A percentile compares a stretch with the other conserved stretches of the same genome.
Evolutionary conservation across 768 basidiomycete genomes (phyloP).

Genomic region (Leccinum arenicola): DNA sequence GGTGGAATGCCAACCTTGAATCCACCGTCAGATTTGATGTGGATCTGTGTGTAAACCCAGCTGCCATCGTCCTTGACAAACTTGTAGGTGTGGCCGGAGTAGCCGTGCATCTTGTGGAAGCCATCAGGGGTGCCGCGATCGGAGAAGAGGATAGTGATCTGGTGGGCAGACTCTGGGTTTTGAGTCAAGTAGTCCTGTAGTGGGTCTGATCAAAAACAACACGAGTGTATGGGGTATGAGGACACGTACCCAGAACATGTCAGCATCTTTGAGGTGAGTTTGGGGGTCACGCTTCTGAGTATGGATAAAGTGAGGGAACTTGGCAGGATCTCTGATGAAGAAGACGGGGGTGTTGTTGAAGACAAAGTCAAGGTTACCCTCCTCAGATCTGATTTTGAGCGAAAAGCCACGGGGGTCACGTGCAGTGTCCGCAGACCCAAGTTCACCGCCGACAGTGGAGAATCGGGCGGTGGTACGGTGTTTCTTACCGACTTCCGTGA

Average conservation of each 20-base stretch:
- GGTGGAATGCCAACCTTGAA: conserved; percentile 55
- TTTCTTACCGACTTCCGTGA: conserved; percentile 65
- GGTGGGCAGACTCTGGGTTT: conserved; percentile 88
- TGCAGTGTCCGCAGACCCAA: conserved; percentile 87
- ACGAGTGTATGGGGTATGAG: neutral
- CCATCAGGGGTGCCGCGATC: conserved; percentile 93
- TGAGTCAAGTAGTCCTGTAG: conserved; percentile 81
- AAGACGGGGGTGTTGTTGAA: conserved; percentile 92
- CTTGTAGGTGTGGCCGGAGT: conserved; percentile 91
- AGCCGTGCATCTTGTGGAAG: conserved; percentile 87
- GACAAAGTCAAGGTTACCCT: conserved; percentile 93
- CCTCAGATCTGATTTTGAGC: conserved; percentile 81
- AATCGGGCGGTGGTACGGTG: conserved; percentile 80
- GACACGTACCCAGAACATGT: conserved; percentile 73
- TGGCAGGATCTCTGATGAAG: conserved; percentile 83
- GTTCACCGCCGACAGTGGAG: conserved; percentile 90
- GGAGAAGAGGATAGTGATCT: conserved; percentile 88
- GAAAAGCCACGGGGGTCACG: conserved; percentile 95
- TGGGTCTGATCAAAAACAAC: neutral
- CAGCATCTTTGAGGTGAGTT: conserved; percentile 85
- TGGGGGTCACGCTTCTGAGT: conserved; percentile 90
- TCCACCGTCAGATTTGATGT: conserved; percentile 74
- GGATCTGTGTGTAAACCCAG: conserved; percentile 85
- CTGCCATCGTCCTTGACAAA: conserved; percentile 82
- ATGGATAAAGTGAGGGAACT: conserved; percentile 95